A percentile compares a stretch with the other conserved stretches of the same genome.
Evolutionary conservation across 2,329 filamentous ascomycete genomes (phyloP).

Genomic region (Microcyclospora pomicola): DNA sequence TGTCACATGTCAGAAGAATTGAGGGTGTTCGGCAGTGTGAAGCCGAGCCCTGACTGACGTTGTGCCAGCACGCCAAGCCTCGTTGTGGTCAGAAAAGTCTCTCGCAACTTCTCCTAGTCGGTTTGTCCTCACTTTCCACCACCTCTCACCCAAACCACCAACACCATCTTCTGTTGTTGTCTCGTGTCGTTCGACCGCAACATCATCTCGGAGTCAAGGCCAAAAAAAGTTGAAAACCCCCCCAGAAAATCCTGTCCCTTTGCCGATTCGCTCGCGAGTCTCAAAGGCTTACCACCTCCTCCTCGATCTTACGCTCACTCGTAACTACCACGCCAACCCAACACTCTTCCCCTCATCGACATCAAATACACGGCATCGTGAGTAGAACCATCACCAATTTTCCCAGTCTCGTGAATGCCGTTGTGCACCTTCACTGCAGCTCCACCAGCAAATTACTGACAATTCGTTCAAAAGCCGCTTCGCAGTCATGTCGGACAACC

Average conservation of each 20-base stretch:
- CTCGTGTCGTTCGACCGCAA: too few species aligned
- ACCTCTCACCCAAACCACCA: too few species aligned
- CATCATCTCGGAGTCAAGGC: slow-evolving; percentile 10
- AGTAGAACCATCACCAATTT: background rate
- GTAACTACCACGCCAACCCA: background rate
- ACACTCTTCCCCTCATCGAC: background rate
- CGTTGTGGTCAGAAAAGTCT: too few species aligned
- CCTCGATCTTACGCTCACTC: background rate
- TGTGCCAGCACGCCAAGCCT: too few species aligned
- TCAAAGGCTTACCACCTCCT: background rate
- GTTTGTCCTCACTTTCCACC: too few species aligned
- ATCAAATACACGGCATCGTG: background rate
- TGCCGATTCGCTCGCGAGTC: slow-evolving; percentile 5
- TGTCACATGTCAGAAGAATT: too few species aligned
- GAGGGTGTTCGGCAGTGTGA: too few species aligned
- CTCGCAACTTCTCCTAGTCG: too few species aligned
- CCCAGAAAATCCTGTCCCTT: slow-evolving; percentile 22
- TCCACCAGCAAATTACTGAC: slow-evolving; percentile 5
- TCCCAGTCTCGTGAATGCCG: background rate
- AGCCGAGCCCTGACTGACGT: too few species aligned
- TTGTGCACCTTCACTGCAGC: background rate
- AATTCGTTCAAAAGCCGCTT: slow-evolving; percentile 3
- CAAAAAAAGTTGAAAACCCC: slow-evolving; percentile 28
- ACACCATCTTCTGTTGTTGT: too few species aligned
- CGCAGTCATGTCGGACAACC: slow-evolving; percentile 28